These are phyloP conservation scores for Lablab purpureus DNA, from an alignment of 306 rosid genomes.

Conservation along the genomic window DNA sequence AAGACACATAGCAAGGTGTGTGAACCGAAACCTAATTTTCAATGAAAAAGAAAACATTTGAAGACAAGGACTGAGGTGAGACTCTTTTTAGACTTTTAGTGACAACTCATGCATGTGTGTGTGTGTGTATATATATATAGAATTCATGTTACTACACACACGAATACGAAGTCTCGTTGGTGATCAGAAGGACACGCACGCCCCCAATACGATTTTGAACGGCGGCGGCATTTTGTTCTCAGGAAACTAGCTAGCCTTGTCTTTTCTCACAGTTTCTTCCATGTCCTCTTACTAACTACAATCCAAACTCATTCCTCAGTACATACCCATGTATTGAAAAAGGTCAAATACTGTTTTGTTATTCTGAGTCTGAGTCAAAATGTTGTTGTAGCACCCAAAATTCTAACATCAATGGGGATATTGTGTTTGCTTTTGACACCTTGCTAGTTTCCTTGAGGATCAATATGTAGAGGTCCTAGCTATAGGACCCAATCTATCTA, in stretches of 20 bases:
- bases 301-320: slow-evolving; percentile 31
- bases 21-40: slow-evolving; percentile 4
- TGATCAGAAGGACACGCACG: slow-evolving; percentile 31
- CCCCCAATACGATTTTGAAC: slow-evolving; percentile 28
- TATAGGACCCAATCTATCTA: not conserved
- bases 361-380: not conserved
- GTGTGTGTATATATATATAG: no score
- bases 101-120: slow-evolving; percentile 6
- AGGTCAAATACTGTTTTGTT: slow-evolving; percentile 23
- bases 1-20: not conserved
- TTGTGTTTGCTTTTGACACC: not conserved
- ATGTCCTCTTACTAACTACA: slow-evolving; percentile 37
- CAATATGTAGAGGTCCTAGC: not conserved
- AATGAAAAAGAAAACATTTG: slow-evolving; percentile 18
- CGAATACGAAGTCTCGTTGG: slow-evolving; percentile 33
- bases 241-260: slow-evolving; percentile 40
- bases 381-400: not conserved
- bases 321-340: slow-evolving; percentile 20
- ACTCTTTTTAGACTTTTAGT: slow-evolving; percentile 41
- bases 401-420: no score
- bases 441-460: not conserved
- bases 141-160: slow-evolving; percentile 23
- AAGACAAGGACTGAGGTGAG: slow-evolving; percentile 44
- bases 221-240: slow-evolving; percentile 40
- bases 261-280: slow-evolving; percentile 37